A percentile compares a stretch with the other conserved stretches of the same genome.
Conservation (phyloP, 345 rosid genomes). For the Eucalyptus melliodora region DNA sequence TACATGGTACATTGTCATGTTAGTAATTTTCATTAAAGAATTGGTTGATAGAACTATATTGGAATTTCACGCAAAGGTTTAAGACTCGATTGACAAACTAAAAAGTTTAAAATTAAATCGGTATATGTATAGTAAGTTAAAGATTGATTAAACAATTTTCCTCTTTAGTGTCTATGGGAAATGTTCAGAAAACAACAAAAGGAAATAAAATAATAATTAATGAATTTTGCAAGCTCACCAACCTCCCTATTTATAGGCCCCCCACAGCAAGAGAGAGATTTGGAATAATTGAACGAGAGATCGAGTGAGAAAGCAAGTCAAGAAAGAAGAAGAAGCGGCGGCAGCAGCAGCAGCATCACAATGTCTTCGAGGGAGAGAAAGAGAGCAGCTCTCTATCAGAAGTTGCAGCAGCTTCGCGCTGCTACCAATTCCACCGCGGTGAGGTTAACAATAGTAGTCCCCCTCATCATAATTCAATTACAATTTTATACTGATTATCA, state of each 20-base stretch:
- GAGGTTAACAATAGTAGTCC: neutral
- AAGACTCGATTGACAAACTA: neutral
- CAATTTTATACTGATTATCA: neutral
- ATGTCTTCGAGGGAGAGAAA: conserved; percentile 29
- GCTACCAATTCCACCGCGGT: conserved; percentile 21
- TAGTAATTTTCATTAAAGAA: neutral
- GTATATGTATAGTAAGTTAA: neutral
- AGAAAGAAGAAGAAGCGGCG: neutral
- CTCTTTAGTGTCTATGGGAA: neutral
- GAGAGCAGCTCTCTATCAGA: conserved; percentile 24
- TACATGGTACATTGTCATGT: neutral
- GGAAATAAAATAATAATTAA: neutral
- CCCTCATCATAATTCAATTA: neutral
- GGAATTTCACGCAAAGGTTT: neutral
- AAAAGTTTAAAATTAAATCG: neutral
- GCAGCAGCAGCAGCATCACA: neutral
- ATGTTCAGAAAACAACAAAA: neutral
- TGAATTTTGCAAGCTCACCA: neutral
- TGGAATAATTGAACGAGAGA: neutral
- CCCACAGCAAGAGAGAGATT: neutral
- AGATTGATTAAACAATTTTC: neutral
- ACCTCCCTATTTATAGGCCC: neutral
- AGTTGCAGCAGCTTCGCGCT: conserved; percentile 18
- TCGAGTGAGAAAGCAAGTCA: neutral
- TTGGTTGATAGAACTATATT: neutral